phyloP scores from a whole-genome alignment of 2,329 filamentous ascomycete species.

The Cytospora paraplurivora region DNA sequence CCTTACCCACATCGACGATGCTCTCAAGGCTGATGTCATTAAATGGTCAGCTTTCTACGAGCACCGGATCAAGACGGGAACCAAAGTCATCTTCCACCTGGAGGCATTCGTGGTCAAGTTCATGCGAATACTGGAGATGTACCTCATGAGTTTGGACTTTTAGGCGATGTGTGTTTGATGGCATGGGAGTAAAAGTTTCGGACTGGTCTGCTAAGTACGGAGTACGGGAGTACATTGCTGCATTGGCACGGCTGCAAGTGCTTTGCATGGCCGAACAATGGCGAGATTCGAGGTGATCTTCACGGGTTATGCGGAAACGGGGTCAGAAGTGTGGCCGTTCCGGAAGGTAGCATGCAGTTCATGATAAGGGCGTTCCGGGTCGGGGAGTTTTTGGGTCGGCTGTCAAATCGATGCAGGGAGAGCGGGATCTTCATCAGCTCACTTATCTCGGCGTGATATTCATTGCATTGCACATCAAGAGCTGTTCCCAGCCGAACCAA shows the following conservation, averaged over 20 bases:
- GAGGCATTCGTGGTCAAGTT: slow-evolving; percentile 99
- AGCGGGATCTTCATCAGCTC: background rate
- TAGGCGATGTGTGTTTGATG: slow-evolving; percentile 38
- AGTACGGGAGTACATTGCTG: background rate
- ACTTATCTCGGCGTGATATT: background rate
- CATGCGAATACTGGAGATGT: slow-evolving; percentile 95
- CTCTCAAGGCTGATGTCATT: slow-evolving; percentile 86
- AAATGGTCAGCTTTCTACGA: slow-evolving; percentile 98
- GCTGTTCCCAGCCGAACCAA: background rate
- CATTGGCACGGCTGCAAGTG: background rate
- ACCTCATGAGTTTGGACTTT: slow-evolving; percentile 81
- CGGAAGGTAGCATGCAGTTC: background rate
- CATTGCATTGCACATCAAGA: background rate
- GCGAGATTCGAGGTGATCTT: background rate
- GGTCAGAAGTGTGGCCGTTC: background rate
- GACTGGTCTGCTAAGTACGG: background rate
- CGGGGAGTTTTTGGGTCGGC: slow-evolving; percentile 3
- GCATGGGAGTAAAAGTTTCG: background rate
- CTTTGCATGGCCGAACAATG: background rate
- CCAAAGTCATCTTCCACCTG: slow-evolving; percentile 95
- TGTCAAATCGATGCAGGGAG: slow-evolving; percentile 3
- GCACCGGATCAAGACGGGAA: slow-evolving; percentile 87
- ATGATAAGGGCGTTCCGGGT: slow-evolving; percentile 18
- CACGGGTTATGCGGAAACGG: background rate
- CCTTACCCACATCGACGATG: slow-evolving; percentile 83